These are phyloP conservation scores for Naumovozyma castellii DNA, from an alignment of 805 yeast genomes.

Conservation along the genomic window DNA sequence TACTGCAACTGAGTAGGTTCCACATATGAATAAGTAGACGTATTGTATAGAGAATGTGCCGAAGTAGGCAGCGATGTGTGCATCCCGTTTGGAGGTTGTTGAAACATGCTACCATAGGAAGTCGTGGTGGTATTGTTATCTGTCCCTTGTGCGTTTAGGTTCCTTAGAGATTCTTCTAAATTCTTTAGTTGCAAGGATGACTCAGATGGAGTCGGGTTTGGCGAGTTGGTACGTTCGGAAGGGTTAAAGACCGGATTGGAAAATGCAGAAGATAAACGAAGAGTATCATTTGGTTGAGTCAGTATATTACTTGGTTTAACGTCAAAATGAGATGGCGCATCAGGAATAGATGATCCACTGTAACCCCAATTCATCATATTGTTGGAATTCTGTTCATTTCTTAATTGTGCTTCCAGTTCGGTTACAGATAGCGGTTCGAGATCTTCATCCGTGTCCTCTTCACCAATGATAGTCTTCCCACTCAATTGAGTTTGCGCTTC, in stretches of 20 bases:
- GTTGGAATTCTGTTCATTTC: background rate
- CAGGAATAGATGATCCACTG: conserved; percentile 29
- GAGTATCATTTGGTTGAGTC: conserved; percentile 2
- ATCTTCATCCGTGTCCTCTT: background rate
- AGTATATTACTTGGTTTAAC: conserved; percentile 19
- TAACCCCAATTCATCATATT: conserved; percentile 15
- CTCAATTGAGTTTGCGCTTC: background rate
- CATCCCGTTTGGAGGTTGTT: no score
- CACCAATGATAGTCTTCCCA: background rate
- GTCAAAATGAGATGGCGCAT: conserved; percentile 21
- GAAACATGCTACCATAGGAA: background rate
- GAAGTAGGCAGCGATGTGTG: no score
- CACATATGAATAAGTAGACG: background rate
- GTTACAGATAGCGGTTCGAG: conserved; percentile 6
- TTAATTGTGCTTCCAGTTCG: conserved; percentile 10
- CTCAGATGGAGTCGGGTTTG: background rate
- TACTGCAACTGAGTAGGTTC: background rate
- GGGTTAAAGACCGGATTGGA: background rate
- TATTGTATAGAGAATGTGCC: no score
- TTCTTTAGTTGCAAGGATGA: background rate
- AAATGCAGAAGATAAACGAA: conserved; percentile 1
- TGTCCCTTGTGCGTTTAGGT: conserved; percentile 1
- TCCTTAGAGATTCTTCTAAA: conserved; percentile 5
- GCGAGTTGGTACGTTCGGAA: background rate
- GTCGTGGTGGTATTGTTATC: background rate